Evolutionary conservation across 805 yeast genomes (phyloP), one percentile per base, ranked within the genome.

Genomic region (Pichia deserticola): DNA sequence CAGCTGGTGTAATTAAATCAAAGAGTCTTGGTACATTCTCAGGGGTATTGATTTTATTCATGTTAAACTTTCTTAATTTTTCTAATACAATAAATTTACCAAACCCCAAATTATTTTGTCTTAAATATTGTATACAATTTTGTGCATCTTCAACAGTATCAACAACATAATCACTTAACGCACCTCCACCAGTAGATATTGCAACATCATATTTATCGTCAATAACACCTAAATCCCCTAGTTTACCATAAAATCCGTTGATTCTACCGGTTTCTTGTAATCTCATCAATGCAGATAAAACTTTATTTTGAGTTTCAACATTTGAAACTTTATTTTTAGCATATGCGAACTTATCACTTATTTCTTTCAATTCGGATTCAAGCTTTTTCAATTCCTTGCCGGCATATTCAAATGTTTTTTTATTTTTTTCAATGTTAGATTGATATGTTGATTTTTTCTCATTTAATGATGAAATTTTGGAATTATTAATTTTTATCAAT

Each of bases 191-290:
- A 0, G 98, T 93, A 0, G 98, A 89, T 8, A 93, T 81, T 0
- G 99, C 99, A 47, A 89, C 78, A 66, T 95, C 98, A 63, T 86
- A 93, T 59, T 79, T 77, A 55, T 85, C 87, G 62, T 89, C 96
- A 54, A 93, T 93, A 2, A 77, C 75, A n/a, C 97, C 99, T 42
- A 93, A 70, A 57, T 89, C 95, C 15, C 99, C 99, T 13, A 93
- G 69, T 54, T 97, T 74, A 0, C 98, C 99, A 62, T 87, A 75
- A 57, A 92, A 87, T 0, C 98, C 99, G 7, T 71, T 70, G 28
- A 95, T 77, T 58, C 96, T 75, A 6, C 97, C 97, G 4, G 93
- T 76, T 49, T 82, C 81, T 50, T 84, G 84, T 37, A 93, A 68
- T 54, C 84, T 77, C 51, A 74, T 70, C 49, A 93, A 73, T 13